Evolutionary conservation across 495 filamentous ascomycete species (phyloP), one percentile per base, ranked within the genome.

Genomic region (Aspergillus asperescens): DNA sequence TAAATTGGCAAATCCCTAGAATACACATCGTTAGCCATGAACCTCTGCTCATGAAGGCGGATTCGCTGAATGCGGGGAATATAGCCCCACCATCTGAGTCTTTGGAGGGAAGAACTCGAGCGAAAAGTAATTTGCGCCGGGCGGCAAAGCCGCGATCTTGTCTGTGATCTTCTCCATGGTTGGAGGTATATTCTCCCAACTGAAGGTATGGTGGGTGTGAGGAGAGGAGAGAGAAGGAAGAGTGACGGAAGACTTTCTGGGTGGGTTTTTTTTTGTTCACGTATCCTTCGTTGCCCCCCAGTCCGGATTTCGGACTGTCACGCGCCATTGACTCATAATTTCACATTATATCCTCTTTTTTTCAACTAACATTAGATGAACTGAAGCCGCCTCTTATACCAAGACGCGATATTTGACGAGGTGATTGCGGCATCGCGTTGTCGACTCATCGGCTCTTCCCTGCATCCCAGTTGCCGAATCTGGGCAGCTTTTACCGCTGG

Each of bases 91-190:
- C 86, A 92, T 94, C 50, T 81, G 73, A 19, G 93, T 98, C 72
- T 96, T 97, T 46, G 94, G 94, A 48, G 93, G 93, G 71, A 98
- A 97, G 81, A 98, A 98, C 75, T 98, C 94, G 59, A 97, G 85
- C 27, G 94, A 97, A 73, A 95, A 92, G 76, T 92, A 98, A 61
- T 82, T 82, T 46, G 80, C 79, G 68, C 86, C 82, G 31, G 84
- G 79, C 65, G 89, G 87, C 72, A 98, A 72, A 55, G 89, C 89
- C 69, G 88, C 87, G 62, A 97, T 90, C 79, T 97, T 97, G 76
- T 95, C 87, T 48, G 90, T 96, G 64, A 98, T 89, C 71, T 89
- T 95, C 70, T 93, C 86, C 86, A 91, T 92, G 35, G 31, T 65
- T 46, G 42, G 15, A 49, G 23, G 20, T 45, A 24, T 35, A 15